Percentiles rank a stretch among this genome's conserved stretches.
Conservation (phyloP, 169 alveolate genomes). For the Eimeria mitis region DNA sequence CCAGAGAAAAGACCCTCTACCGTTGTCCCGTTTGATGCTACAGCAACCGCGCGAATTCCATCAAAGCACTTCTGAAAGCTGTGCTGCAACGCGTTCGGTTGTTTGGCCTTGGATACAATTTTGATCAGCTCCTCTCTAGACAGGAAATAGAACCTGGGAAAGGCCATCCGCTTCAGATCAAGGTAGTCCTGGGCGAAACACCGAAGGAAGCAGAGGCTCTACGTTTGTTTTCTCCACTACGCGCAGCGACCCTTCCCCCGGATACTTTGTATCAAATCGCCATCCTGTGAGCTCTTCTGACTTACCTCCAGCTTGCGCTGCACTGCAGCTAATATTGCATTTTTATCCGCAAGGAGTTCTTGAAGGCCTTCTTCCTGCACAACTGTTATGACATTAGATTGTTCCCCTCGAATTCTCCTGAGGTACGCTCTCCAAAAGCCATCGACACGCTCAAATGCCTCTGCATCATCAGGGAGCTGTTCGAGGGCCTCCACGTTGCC, state of each 20-base stretch:
- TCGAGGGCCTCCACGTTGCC: conserved; percentile 39
- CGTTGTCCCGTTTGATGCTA: conserved; percentile 27
- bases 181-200: conserved; percentile 90
- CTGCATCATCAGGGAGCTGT: conserved; percentile 64
- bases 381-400: conserved; percentile 31
- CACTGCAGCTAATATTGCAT: conserved; percentile 25
- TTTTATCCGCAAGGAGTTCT: conserved; percentile 48
- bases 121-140: conserved; percentile 94
- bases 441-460: conserved; percentile 48
- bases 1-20: conserved; percentile 37
- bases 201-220: conserved; percentile 81
- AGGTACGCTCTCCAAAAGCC: conserved; percentile 70
- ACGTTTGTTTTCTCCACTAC: neutral
- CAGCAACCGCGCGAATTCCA: conserved; percentile 85
- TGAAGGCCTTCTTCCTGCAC: conserved; percentile 61
- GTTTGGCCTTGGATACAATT: conserved; percentile 90
- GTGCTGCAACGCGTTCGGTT: conserved; percentile 86
- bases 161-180: conserved; percentile 94
- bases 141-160: conserved; percentile 95
- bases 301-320: conserved; percentile 73
- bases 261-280: neutral
- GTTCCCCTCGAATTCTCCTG: conserved; percentile 49
- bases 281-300: neutral
- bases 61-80: conserved; percentile 91
- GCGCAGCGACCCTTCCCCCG: neutral